phyloP scores from a whole-genome alignment of 31 red algal species.

The Asparagopsis taxiformis region DNA sequence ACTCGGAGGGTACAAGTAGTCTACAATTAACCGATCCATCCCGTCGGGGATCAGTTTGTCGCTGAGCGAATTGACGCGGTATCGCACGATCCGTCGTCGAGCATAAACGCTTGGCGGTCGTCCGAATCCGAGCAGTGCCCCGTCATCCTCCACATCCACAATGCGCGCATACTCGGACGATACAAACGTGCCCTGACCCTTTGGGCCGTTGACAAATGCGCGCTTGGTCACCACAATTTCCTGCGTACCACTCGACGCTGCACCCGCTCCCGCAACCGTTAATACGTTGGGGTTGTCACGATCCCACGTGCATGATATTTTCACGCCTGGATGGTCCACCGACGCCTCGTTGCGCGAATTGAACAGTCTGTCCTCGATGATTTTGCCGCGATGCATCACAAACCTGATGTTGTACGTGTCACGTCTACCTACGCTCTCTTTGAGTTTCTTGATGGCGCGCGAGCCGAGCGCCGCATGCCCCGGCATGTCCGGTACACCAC shows the following conservation, averaged over 20 bases:
- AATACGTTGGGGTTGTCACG: conserved; percentile 43
- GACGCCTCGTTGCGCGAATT: conserved; percentile 19
- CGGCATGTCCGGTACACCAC: conserved; percentile 4
- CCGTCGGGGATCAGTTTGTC: conserved; percentile 17
- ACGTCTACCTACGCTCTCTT: conserved; percentile 21
- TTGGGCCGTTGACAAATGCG: conserved; percentile 38
- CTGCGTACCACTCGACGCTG: not conserved
- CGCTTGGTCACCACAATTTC: conserved; percentile 62
- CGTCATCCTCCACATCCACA: conserved; percentile 29
- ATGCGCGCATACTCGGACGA: conserved; percentile 51
- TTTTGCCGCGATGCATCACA: conserved; percentile 21
- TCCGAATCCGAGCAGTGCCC: conserved; percentile 6
- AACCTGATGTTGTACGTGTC: conserved; percentile 21
- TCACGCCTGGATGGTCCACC: not conserved
- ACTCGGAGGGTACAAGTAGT: conserved; percentile 51
- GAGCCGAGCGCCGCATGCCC: conserved; percentile 17
- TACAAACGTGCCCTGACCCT: conserved; percentile 56
- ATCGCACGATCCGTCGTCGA: conserved; percentile 31
- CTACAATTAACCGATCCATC: conserved; percentile 32
- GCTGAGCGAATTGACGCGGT: conserved; percentile 28
- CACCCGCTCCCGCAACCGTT: conserved; percentile 9
- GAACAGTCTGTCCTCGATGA: conserved; percentile 38
- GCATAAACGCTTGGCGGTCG: conserved; percentile 27
- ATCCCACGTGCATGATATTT: conserved; percentile 15
- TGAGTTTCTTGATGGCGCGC: conserved; percentile 13